These are phyloP conservation scores for Aphanoascus verrucosus DNA, from an alignment of 2,329 filamentous ascomycete genomes.

Conservation along the genomic window DNA sequence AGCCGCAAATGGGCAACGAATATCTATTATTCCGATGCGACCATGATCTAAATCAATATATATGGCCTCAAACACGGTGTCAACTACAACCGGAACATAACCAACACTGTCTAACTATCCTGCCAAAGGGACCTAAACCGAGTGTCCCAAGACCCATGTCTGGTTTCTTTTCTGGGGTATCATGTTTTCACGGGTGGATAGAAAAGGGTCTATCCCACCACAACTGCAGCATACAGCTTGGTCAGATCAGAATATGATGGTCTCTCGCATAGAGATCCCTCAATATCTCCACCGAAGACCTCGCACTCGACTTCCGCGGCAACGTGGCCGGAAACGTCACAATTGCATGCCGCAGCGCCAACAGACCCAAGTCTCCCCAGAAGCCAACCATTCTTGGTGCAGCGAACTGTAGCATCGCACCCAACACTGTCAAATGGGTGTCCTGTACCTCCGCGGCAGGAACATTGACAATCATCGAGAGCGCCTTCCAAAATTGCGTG, in stretches of 20 bases:
- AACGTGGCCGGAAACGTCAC: constrained; percentile 55
- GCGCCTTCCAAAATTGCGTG: constrained; percentile 67
- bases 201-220: no score
- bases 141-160: no score
- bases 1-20: no score
- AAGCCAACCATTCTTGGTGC: constrained; percentile 66
- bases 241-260: constrained; percentile 29
- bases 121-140: no score
- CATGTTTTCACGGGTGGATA: no score
- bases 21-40: no score
- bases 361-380: constrained; percentile 68
- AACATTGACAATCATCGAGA: constrained; percentile 68
- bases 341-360: constrained; percentile 57
- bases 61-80: no score
- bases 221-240: neutral
- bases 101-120: no score
- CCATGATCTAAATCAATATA: no score
- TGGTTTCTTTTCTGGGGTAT: no score
- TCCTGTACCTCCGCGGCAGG: constrained; percentile 56
- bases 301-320: constrained; percentile 28
- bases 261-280: constrained; percentile 30
- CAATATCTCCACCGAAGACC: constrained; percentile 31
- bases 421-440: constrained; percentile 61
- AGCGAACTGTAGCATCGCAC: constrained; percentile 60
- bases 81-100: no score